These are phyloP conservation scores for Typha latifolia DNA, from an alignment of 176 grass and related monocot genomes.

Conservation along the genomic window DNA sequence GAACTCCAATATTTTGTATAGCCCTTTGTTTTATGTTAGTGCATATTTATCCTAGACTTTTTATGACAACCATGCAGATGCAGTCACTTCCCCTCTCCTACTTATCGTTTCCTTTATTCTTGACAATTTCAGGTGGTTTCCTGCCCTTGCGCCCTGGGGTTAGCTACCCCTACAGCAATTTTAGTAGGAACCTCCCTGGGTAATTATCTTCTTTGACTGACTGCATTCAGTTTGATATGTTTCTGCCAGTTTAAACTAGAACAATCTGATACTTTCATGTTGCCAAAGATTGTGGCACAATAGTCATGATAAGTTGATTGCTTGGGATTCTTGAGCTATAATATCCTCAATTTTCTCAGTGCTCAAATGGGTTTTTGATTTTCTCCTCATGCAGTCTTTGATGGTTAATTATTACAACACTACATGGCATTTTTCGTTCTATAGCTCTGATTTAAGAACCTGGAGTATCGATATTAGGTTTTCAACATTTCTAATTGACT, in stretches of 20 bases:
- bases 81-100: not conserved
- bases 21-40: too few species aligned
- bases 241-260: not conserved
- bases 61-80: not conserved
- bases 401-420: too few species aligned
- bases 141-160: conserved; percentile 87
- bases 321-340: not conserved
- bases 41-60: too few species aligned
- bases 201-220: conserved; percentile 26
- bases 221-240: not conserved
- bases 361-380: too few species aligned
- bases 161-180: conserved; percentile 96
- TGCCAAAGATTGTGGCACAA: not conserved
- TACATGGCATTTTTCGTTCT: too few species aligned
- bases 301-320: not conserved
- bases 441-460: too few species aligned
- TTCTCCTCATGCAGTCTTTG: too few species aligned
- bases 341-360: too few species aligned
- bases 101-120: not conserved
- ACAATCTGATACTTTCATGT: not conserved
- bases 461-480: too few species aligned
- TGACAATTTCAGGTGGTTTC: conserved; percentile 74
- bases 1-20: too few species aligned
- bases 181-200: conserved; percentile 91
- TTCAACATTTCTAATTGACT: not conserved